phyloP scores from a whole-genome alignment of 495 filamentous ascomycete genomes.

The Neurospora hispaniola region DNA sequence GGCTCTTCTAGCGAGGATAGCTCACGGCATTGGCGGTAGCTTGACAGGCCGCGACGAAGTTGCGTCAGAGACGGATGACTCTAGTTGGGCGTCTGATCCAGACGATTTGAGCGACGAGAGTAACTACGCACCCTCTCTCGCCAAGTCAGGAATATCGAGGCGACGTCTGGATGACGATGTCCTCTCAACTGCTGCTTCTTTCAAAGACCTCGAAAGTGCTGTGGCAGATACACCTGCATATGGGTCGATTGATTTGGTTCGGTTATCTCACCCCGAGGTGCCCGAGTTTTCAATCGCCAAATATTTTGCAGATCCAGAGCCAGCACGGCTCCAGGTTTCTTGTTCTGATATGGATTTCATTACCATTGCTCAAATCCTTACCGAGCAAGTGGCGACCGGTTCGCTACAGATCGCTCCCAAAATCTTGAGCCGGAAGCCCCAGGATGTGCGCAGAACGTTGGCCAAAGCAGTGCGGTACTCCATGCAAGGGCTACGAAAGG shows the following conservation, averaged over 20 bases:
- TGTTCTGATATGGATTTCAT: constrained; percentile 42
- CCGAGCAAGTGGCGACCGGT: constrained; percentile 45
- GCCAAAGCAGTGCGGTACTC: constrained; percentile 28
- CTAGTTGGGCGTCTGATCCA: constrained; percentile 37
- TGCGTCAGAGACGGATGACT: constrained; percentile 35
- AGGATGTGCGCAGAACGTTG: constrained; percentile 25
- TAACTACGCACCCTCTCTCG: constrained; percentile 34
- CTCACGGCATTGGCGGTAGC: constrained; percentile 13
- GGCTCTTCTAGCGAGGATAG: constrained; percentile 21
- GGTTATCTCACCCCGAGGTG: constrained; percentile 28
- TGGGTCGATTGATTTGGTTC: constrained; percentile 27
- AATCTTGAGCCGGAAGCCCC: constrained; percentile 1
- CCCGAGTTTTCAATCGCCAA: constrained; percentile 35
- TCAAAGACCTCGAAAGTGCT: constrained; percentile 35
- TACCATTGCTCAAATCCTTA: constrained; percentile 50
- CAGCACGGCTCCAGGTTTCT: constrained; percentile 28
- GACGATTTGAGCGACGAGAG: constrained; percentile 36
- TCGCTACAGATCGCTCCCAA: constrained; percentile 19
- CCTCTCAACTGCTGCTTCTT: constrained; percentile 36
- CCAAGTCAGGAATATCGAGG: constrained; percentile 30
- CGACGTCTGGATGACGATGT: constrained; percentile 34
- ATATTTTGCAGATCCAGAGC: constrained; percentile 41
- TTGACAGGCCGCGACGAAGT: constrained; percentile 24
- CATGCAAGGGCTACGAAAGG: constrained; percentile 27
- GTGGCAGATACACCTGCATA: constrained; percentile 24